A percentile compares a stretch with the other conserved stretches of the same genome.
Conservation (phyloP, 768 basidiomycete species). For the Hypholoma fasciculare region DNA sequence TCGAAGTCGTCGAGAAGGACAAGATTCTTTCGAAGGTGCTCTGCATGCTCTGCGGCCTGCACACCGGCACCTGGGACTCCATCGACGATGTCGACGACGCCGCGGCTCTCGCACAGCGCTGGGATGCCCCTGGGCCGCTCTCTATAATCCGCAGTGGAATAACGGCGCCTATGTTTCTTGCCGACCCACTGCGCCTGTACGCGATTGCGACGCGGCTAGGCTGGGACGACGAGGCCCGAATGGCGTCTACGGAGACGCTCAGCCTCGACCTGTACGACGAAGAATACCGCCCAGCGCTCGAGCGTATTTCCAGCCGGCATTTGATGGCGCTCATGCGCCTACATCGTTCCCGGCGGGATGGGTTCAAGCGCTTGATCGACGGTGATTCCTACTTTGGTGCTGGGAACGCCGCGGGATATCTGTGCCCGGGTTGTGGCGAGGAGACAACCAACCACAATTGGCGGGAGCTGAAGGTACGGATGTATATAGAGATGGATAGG, state of each 20-base stretch:
- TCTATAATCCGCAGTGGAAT: conserved; percentile 42
- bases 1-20: conserved; percentile 33
- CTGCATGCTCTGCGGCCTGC: conserved; percentile 40
- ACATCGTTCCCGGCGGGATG: conserved; percentile 39
- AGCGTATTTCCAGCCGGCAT: conserved; percentile 30
- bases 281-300: conserved; percentile 28
- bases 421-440: conserved; percentile 33
- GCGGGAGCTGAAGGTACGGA: conserved; percentile 39
- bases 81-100: conserved; percentile 40
- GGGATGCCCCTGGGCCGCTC: conserved; percentile 45
- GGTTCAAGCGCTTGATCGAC: conserved; percentile 36
- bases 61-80: conserved; percentile 37
- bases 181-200: conserved; percentile 47
- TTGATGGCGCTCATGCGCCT: conserved; percentile 40
- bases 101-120: conserved; percentile 42
- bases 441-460: conserved; percentile 36
- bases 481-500: conserved; percentile 39
- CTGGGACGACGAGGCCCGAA: conserved; percentile 44
- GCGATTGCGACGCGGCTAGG: conserved; percentile 42
- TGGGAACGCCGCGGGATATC: conserved; percentile 31
- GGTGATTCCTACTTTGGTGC: conserved; percentile 34
- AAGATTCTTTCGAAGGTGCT: conserved; percentile 37
- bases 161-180: conserved; percentile 41
- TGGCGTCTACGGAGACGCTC: conserved; percentile 43
- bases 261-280: conserved; percentile 37